Base-by-base conservation (phyloP, 805 yeast genomes). In the Metschnikowia colocasiae region DNA sequence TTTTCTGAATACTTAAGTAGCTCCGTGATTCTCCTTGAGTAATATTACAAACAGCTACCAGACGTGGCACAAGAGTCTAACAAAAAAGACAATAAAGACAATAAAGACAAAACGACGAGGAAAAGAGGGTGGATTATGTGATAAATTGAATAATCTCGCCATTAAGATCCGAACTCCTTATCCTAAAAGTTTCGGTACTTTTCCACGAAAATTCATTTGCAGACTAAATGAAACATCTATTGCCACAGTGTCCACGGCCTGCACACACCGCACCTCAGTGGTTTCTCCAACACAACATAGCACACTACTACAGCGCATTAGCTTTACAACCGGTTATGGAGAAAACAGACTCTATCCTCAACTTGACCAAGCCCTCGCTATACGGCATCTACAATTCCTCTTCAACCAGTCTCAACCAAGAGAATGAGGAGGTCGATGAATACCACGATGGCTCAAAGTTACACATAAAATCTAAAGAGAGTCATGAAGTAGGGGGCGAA, bases 311-410 rank as follows among this genome's bases (percentile, higher is more conserved):
- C 19, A 19, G 13, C 34, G 19, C 16, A 5, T 15, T 26, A 39
- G 42, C 33, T 39, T 22, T 34, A 20, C 35, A 9, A 12, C 7
- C 48, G 18, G 35, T 13, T 16, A 53, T 56, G 60, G 54, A 56
- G 44, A 53, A 51, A 39, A 55, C 59, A 2, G 60, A 56, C 46
- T 75, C 81, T 18, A 69, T 76, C 16, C 56, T 71, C 53, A 76
- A 73, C 50, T 63, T 79, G 51, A 78, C 81, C 27, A 74, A 71
- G 54, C 80, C 83, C 6, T 68, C 76, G 4, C 63, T 80, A 44
- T 79, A 73, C 56, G 75, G 78, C 1, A 68, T 79, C 34, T 80
- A 76, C 57, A 77, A 74, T 31, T 62, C 69, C n/a, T 67, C 76
- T 26, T 58, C 61, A 19, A 51, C 63, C 51, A 74, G 64, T 60